These are phyloP conservation scores for Lophium mytilinum DNA, from an alignment of 495 filamentous ascomycete genomes.

Conservation along the genomic window DNA sequence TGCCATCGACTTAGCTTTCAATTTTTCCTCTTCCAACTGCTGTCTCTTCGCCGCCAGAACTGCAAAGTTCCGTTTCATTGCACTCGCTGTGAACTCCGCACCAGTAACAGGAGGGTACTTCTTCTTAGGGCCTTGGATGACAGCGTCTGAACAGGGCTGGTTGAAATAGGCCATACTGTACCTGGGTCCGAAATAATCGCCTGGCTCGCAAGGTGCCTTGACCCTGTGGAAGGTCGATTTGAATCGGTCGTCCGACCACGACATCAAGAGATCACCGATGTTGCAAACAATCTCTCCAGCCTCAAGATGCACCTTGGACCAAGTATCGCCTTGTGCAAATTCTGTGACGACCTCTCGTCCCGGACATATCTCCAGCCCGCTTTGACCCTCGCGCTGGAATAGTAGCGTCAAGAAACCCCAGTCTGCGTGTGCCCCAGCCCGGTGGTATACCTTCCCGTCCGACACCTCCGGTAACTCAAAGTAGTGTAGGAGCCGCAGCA, in stretches of 20 bases:
- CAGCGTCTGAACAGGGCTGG: slow-evolving; percentile 51
- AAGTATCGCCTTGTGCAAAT: slow-evolving; percentile 51
- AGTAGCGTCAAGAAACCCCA: slow-evolving; percentile 57
- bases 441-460: slow-evolving; percentile 43
- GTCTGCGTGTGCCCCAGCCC: slow-evolving; percentile 58
- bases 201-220: slow-evolving; percentile 44
- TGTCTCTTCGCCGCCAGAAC: slow-evolving; percentile 33
- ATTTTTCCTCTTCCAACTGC: background rate
- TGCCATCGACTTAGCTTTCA: background rate
- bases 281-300: slow-evolving; percentile 58
- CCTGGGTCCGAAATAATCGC: slow-evolving; percentile 49
- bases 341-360: slow-evolving; percentile 53
- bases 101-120: slow-evolving; percentile 56
- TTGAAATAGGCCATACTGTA: slow-evolving; percentile 63
- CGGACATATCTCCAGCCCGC: slow-evolving; percentile 58
- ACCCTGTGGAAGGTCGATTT: slow-evolving; percentile 58
- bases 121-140: slow-evolving; percentile 48
- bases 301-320: slow-evolving; percentile 52
- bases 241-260: slow-evolving; percentile 61
- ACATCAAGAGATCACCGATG: slow-evolving; percentile 62
- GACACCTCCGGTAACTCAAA: slow-evolving; percentile 31
- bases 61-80: slow-evolving; percentile 52
- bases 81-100: slow-evolving; percentile 48
- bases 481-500: slow-evolving; percentile 54
- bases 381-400: slow-evolving; percentile 56